Evolutionary conservation across 2,329 filamentous ascomycete species (phyloP), one percentile per base, ranked within the genome.

Genomic region (Apiospora marii): DNA sequence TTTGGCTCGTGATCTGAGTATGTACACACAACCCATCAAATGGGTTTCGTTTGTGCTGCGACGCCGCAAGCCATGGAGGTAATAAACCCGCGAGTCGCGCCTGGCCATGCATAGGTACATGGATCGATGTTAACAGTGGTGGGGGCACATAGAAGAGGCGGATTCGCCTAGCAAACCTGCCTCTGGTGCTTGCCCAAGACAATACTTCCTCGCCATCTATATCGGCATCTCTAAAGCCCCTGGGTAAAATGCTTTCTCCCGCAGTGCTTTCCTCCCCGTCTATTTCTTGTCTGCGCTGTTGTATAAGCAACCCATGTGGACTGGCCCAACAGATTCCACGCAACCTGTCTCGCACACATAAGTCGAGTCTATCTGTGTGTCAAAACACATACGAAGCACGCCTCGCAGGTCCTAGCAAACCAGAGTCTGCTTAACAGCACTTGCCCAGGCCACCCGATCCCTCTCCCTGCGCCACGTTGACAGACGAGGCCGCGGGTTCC

Each of bases 391-490:
- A 64, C 58, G 34, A n/a, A 64, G 58, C 58, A 64, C 58, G 16
- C 12, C 34, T 34, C 34, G 16, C 27, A 4, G 30, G 41, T 10
- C 58, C 34, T 16, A 64, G 58, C 58, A 64, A 30, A 24, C 34
- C 4, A 41, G n/a, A 24, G 34, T 41, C 58, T 34, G 34, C 58
- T 85, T 91, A 97, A 82, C 94, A 97, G 87, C 94, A 97, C 85
- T 94, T 94, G 80, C 91, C 87, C 73, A 87, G 75, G 71, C 85
- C 84, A 73, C 87, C 87, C 68, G 87, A 86, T 75, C 87, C 88
- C 77, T 89, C 88, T 79, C 87, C 84, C 78, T 90, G 89, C 76
- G 89, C 88, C 78, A 95, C 92, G 81, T 91, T 93, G 78, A 95
- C 92, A 67, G 91, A 91, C 51, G 80, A 79, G 64, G 85, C 81